phyloP scores from a whole-genome alignment of 164 flowering plant species.

The Sedum album region DNA sequence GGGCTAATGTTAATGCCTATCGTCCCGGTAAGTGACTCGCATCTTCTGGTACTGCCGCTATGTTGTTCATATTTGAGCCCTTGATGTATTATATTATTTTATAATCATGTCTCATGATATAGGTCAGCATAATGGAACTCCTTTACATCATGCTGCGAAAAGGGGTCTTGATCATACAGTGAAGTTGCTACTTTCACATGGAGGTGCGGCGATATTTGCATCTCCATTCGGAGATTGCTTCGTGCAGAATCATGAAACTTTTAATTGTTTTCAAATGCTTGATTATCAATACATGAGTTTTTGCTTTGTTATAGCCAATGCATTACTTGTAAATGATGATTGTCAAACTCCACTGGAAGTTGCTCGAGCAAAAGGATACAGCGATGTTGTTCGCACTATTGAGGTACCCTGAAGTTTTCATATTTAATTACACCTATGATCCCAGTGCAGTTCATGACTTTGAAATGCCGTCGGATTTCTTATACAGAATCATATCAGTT shows the following conservation, averaged over 20 bases:
- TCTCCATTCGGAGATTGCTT: neutral
- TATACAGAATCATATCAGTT: constrained; percentile 13
- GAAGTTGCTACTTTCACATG: constrained; percentile 13
- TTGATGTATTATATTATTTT: too few species aligned
- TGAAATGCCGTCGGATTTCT: neutral
- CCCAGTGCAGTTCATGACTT: neutral
- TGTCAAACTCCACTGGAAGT: constrained; percentile 19
- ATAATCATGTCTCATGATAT: neutral
- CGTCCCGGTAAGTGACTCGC: constrained; percentile 12
- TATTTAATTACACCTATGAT: neutral
- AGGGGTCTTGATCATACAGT: constrained; percentile 17
- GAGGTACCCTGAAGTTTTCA: constrained; percentile 10
- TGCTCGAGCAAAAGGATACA: constrained; percentile 16
- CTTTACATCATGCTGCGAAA: constrained; percentile 20
- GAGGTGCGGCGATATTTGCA: constrained; percentile 9
- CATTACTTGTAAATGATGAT: constrained; percentile 16
- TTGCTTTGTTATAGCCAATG: constrained; percentile 13
- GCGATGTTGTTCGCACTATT: constrained; percentile 17
- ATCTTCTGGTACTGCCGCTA: neutral
- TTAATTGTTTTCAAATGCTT: neutral
- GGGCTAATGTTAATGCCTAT: constrained; percentile 16
- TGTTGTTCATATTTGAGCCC: neutral
- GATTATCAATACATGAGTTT: neutral
- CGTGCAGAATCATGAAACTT: neutral
- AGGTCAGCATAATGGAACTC: constrained; percentile 17